These are phyloP conservation scores for Venturia asperata DNA, from an alignment of 2,329 filamentous ascomycete species.

Conservation along the genomic window DNA sequence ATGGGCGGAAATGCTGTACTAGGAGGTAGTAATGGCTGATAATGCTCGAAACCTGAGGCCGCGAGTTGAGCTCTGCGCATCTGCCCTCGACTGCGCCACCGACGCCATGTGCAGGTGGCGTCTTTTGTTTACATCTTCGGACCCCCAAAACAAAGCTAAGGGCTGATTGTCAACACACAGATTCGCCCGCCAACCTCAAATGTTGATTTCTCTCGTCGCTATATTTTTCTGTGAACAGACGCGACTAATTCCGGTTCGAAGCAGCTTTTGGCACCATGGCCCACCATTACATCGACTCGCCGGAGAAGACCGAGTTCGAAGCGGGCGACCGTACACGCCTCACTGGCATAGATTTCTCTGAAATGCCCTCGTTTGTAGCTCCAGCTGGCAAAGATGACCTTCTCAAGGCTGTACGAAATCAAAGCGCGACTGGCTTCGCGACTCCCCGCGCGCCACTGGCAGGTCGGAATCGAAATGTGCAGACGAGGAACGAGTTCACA, in stretches of 20 bases:
- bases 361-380: slow-evolving; percentile 79
- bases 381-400: slow-evolving; percentile 69
- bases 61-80: no score
- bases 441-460: slow-evolving; percentile 72
- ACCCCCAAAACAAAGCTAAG: neutral
- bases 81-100: neutral
- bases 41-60: no score
- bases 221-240: neutral
- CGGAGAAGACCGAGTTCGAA: slow-evolving; percentile 57
- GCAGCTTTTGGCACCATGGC: slow-evolving; percentile 32
- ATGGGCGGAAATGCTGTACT: no score
- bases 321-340: slow-evolving; percentile 76
- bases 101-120: neutral
- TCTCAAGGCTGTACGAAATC: slow-evolving; percentile 42
- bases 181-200: slow-evolving; percentile 7
- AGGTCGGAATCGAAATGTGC: slow-evolving; percentile 53
- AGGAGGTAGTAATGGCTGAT: no score
- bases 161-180: neutral
- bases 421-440: slow-evolving; percentile 46
- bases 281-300: slow-evolving; percentile 63
- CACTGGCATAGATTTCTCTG: slow-evolving; percentile 58
- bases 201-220: neutral
- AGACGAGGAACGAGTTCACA: slow-evolving; percentile 71
- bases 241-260: neutral
- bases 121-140: neutral